Base-by-base conservation (phyloP, 2,329 filamentous ascomycete genomes). In the Phyllachora maydis region DNA sequence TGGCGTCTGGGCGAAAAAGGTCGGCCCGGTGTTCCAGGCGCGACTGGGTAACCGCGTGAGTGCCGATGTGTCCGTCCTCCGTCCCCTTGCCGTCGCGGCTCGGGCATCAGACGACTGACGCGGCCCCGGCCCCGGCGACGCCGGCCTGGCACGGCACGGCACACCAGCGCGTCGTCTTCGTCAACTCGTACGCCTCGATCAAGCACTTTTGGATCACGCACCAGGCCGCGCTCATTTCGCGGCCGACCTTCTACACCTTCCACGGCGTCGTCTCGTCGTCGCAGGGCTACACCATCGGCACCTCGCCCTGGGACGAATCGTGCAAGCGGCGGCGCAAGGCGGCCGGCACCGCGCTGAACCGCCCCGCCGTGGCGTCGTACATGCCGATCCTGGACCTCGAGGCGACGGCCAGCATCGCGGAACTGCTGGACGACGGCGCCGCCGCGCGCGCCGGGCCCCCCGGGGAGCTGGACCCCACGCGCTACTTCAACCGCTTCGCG, bases 301-400 rank as follows among this genome's bases (percentile, higher is more conserved):
- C 77, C 0, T 82, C 75, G 0, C 77, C 78, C 0, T 88, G 77
- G 72, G 75, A 83, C 30, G 76, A 79, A 35, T 71, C 67, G 0
- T 83, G 83, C 41, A 75, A 82, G 65, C 76, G 59, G 13, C 62
- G 75, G 5, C 64, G 78, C 29, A 83, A 79, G 50, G 76, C 73
- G 0, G 77, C 76, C 2, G 76, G 73, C 3, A 79, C 75, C 0
- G 76, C 78, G 0, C 55, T 85, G 11, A 83, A 83, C 42, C 60
- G 72, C 1, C 74, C 76, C 6, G 32, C 33, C 1, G 30, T 77
- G 2, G 72, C 79, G 37, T 70, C 68, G 0, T 85, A 85, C 42
- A 75, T 82, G 65, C 76, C 77, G 0, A 77, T 82, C 34, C 68
- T 85, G 23, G 77, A 85, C 34, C 64, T 82, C 14, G 78, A 85